Percentiles rank a stretch among this genome's conserved stretches.
These are phyloP conservation scores for Akanthomyces uredinophilus DNA, from an alignment of 2,329 filamentous ascomycete species.

Conservation along the genomic window DNA sequence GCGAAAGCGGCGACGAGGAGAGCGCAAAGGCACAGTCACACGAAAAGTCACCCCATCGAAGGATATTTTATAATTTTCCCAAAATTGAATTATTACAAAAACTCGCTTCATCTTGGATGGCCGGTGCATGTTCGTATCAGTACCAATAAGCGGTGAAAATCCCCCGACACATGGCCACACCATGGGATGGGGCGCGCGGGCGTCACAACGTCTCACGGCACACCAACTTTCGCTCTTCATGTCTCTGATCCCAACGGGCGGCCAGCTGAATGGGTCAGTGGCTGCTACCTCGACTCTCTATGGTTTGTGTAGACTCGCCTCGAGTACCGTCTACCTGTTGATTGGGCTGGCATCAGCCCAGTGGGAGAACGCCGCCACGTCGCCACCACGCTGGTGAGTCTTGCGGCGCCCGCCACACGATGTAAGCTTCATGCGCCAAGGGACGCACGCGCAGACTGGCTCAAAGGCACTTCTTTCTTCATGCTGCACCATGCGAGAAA, in stretches of 20 bases:
- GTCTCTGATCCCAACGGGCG: not conserved
- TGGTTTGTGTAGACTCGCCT: not conserved
- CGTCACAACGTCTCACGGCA: not conserved
- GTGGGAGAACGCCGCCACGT: not conserved
- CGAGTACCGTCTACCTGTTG: not conserved
- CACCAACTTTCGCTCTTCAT: not conserved
- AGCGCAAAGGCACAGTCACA: too few relatives aligned
- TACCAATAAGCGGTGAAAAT: conserved; percentile 13
- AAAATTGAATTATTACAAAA: not conserved
- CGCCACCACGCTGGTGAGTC: not conserved
- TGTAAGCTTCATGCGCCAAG: not conserved
- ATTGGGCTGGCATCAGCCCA: not conserved
- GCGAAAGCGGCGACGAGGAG: too few relatives aligned
- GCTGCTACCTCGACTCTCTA: not conserved
- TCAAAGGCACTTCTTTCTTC: not conserved
- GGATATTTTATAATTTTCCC: not conserved
- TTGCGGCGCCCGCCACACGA: not conserved
- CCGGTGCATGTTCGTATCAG: not conserved
- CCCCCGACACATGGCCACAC: conserved; percentile 3
- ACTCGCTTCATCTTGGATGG: not conserved
- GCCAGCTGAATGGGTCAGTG: not conserved
- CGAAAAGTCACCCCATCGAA: too few relatives aligned
- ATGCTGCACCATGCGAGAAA: not conserved
- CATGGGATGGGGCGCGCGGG: conserved; percentile 1
- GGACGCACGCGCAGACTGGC: not conserved